Evolutionary conservation across 495 filamentous ascomycete genomes (phyloP).

Genomic region (Penicillium paradoxum): DNA sequence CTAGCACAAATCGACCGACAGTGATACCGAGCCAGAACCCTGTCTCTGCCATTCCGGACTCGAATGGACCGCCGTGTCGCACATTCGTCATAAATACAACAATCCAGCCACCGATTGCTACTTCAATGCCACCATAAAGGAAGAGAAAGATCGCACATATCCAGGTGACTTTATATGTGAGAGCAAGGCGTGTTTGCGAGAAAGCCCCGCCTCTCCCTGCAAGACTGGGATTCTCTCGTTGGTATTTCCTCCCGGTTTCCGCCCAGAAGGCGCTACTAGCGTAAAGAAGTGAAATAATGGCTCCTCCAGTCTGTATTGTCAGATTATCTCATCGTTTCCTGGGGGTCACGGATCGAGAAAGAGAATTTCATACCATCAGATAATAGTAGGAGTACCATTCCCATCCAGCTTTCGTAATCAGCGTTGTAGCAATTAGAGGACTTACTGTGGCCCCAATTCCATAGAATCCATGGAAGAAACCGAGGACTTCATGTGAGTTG

Average conservation of each 20-base stretch:
- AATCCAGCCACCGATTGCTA: slow-evolving; percentile 65
- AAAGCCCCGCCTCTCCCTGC: slow-evolving; percentile 36
- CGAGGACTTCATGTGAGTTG: slow-evolving; percentile 51
- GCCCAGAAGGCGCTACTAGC: slow-evolving; percentile 58
- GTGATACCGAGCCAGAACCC: slow-evolving; percentile 60
- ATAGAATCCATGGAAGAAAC: slow-evolving; percentile 54
- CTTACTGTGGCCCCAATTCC: slow-evolving; percentile 52
- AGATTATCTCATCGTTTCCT: background rate
- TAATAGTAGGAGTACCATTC: slow-evolving; percentile 59
- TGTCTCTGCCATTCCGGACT: slow-evolving; percentile 52
- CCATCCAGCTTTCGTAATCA: slow-evolving; percentile 45
- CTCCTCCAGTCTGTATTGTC: slow-evolving; percentile 48
- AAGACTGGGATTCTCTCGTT: slow-evolving; percentile 22
- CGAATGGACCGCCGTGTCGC: slow-evolving; percentile 45
- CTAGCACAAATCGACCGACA: slow-evolving; percentile 49
- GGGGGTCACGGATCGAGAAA: background rate
- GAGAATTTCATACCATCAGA: slow-evolving; percentile 35
- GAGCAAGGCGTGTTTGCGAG: slow-evolving; percentile 48
- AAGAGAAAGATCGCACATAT: slow-evolving; percentile 64
- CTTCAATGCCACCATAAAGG: slow-evolving; percentile 71
- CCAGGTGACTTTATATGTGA: slow-evolving; percentile 56
- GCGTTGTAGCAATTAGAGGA: slow-evolving; percentile 51
- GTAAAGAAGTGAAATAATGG: slow-evolving; percentile 50
- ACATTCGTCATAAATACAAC: slow-evolving; percentile 56
- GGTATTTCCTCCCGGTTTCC: slow-evolving; percentile 27